Base-by-base conservation (phyloP, 2,329 filamentous ascomycete species). In the Diaporthe amygdali region DNA sequence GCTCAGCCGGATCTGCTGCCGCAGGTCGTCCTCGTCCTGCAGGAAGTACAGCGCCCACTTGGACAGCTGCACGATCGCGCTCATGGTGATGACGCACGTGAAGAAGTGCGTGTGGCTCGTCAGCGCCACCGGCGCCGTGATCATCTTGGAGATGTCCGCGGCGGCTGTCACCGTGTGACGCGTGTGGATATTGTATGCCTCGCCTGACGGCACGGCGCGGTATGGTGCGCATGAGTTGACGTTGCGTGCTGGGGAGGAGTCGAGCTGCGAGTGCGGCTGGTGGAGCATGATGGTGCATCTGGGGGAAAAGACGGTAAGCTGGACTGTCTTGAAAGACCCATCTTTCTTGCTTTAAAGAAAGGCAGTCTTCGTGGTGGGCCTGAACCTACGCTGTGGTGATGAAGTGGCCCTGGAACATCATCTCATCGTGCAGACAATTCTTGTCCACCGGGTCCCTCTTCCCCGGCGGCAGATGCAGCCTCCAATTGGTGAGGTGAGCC, bases 351-450 rank as follows among this genome's bases (percentile, higher is more conserved):
- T 61, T 68, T 75, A 1, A 74, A 74, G 54, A n/a, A 22, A 41
- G 6, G n/a, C n/a, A 8, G 20, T 10, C 0, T 14, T 25, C 15
- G 5, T 27, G n/a, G 7, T 22, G 17, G n/a, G 9, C 7, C 17
- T 17, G 39, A 12, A 81, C 85, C 76, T 79, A 86, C 85, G 87
- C 87, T 73, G 89, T 83, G 39, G 84, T 87, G 76, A 97, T 93
- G 90, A 97, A 96, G 74, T 94, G 92, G 0, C 94, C 95, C 79
- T 97, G 94, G 82, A 97, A 97, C 81, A 97, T 91, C 88, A 97
- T 92, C 81, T 97, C 94, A 79, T 98, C 95, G 14, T 95, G 86
- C 67, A 90, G 87, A 39, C 94, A 92, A 75, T 92, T 89, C 73
- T 89, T 88, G 71, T 90, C 88, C 67, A 97, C 84, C 20, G 93